Percentiles rank a stretch among this genome's conserved stretches.
phyloP scores from a whole-genome alignment of 306 rosid genomes.

The Mucuna pruriens region DNA sequence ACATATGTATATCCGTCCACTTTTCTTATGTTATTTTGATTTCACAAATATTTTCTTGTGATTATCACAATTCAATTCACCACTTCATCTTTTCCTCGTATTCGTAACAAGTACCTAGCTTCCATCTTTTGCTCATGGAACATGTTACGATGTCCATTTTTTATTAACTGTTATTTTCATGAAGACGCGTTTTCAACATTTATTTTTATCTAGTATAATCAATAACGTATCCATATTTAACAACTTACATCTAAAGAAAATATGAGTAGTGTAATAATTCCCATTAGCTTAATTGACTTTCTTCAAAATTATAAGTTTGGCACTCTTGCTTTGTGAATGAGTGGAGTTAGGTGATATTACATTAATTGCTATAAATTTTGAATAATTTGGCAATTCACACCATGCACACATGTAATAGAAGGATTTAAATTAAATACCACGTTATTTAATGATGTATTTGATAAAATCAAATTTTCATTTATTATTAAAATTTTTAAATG shows the following conservation, averaged over 20 bases:
- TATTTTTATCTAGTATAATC: background rate
- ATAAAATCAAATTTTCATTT: background rate
- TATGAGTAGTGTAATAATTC: constrained; percentile 23
- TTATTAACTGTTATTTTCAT: background rate
- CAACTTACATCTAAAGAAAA: constrained; percentile 14
- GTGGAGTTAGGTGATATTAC: constrained; percentile 30
- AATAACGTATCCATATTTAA: background rate
- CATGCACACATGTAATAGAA: background rate
- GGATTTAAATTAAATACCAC: background rate
- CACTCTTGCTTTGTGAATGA: background rate
- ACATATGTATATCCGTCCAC: constrained; percentile 4
- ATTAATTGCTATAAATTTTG: background rate
- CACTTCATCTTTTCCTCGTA: background rate
- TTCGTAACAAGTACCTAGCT: background rate
- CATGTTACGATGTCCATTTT: background rate
- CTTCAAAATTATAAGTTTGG: constrained; percentile 17
- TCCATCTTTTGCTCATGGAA: background rate
- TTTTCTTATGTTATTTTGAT: background rate
- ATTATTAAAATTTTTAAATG: background rate
- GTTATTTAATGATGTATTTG: background rate
- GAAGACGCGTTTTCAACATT: background rate
- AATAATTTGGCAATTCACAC: constrained; percentile 6
- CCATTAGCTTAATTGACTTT: background rate
- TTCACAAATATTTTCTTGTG: too few relatives aligned
- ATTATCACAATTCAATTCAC: constrained; percentile 7